These are phyloP conservation scores for Paecilomyces dactylethromorphus DNA, from an alignment of 2,329 filamentous ascomycete genomes.

Conservation along the genomic window DNA sequence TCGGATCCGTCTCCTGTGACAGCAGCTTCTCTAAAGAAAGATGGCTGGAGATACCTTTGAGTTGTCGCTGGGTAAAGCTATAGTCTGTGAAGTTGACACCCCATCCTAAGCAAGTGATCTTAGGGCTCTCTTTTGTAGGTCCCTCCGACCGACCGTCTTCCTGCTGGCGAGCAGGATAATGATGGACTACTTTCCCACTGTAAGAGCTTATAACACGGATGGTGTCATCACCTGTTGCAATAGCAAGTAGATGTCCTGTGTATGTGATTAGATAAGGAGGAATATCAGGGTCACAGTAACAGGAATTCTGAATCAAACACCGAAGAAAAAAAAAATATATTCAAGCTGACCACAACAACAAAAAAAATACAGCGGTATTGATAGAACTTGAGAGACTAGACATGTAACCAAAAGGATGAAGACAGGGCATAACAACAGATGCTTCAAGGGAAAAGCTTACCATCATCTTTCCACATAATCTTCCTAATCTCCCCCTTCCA, in stretches of 20 bases:
- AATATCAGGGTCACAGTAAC: background rate
- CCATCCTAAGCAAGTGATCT: conserved; percentile 47
- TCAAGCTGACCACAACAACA: background rate
- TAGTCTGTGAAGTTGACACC: conserved; percentile 49
- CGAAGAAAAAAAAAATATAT: background rate
- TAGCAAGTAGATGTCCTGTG: conserved; percentile 61
- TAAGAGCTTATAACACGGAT: conserved; percentile 73
- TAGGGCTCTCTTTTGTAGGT: conserved; percentile 8
- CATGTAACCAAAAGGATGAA: background rate
- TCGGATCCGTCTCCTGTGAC: conserved; percentile 28
- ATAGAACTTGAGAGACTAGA: background rate
- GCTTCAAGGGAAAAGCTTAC: conserved; percentile 34
- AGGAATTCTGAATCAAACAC: background rate
- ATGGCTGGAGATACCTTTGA: conserved; percentile 26
- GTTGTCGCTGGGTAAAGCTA: conserved; percentile 35
- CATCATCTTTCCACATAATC: conserved; percentile 62
- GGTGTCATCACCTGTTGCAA: conserved; percentile 75
- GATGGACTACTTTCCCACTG: conserved; percentile 73
- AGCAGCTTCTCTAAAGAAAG: conserved; percentile 38
- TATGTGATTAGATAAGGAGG: background rate
- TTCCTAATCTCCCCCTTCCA: conserved; percentile 30
- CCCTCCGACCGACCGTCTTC: conserved; percentile 9
- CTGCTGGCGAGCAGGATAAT: conserved; percentile 43
- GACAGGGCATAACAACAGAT: conserved; percentile 1
- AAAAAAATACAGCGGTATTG: background rate